Evolutionary conservation across 2,329 filamentous ascomycete species (phyloP).

Genomic region (Venturia carpophila): DNA sequence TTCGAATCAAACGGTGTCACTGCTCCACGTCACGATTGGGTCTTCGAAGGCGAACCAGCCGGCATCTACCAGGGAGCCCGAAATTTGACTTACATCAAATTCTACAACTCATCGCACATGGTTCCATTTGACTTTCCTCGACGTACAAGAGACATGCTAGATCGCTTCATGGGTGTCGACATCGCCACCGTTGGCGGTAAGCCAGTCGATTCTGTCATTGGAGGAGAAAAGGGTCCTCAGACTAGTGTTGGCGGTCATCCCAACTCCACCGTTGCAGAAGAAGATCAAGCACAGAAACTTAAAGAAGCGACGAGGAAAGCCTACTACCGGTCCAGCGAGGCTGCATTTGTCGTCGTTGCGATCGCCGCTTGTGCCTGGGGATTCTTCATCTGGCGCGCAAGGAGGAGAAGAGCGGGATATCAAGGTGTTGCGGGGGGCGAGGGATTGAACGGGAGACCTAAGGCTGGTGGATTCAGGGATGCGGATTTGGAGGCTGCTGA

Average conservation of each 20-base stretch:
- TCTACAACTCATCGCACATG: constrained; percentile 97
- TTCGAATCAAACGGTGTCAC: constrained; percentile 86
- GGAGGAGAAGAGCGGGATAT: constrained; percentile 41
- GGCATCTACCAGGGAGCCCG: constrained; percentile 92
- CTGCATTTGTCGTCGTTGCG: constrained; percentile 73
- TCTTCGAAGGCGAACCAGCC: constrained; percentile 77
- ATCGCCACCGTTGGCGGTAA: constrained; percentile 78
- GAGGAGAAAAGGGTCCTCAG: constrained; percentile 73
- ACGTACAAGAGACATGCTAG: constrained; percentile 88
- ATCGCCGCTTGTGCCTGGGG: constrained; percentile 67
- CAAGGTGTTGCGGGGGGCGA: constrained; percentile 33
- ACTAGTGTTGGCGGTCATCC: constrained; percentile 69
- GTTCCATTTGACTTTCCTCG: constrained; percentile 90
- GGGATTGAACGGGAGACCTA: constrained; percentile 35
- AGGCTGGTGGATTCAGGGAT: constrained; percentile 30
- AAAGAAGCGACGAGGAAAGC: constrained; percentile 81
- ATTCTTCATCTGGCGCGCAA: constrained; percentile 55
- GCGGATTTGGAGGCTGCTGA: constrained; percentile 53
- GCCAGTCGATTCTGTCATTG: constrained; percentile 68
- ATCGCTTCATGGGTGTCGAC: constrained; percentile 90
- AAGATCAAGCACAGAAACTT: constrained; percentile 63
- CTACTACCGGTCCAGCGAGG: constrained; percentile 79
- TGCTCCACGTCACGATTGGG: constrained; percentile 91
- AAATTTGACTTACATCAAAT: constrained; percentile 90
- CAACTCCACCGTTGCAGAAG: constrained; percentile 58